Conservation (phyloP, 768 basidiomycete species). For the Guyanaporus albipodus region DNA sequence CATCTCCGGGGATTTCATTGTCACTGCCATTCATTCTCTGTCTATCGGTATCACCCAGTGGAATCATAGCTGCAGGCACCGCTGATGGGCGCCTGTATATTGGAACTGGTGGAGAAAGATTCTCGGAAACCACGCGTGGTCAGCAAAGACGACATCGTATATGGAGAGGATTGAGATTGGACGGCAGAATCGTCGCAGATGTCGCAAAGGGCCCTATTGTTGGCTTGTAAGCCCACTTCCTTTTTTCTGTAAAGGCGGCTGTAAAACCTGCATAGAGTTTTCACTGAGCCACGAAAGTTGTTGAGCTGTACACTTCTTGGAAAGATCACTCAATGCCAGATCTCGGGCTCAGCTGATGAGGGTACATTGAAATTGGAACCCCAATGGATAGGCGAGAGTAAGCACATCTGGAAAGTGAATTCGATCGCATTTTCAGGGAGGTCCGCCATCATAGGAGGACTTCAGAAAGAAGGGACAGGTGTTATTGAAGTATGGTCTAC, state of each 20-base stretch:
- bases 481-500: slow-evolving; percentile 57
- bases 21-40: slow-evolving; percentile 76
- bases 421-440: slow-evolving; percentile 47
- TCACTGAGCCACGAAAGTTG: slow-evolving; percentile 43
- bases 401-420: slow-evolving; percentile 59
- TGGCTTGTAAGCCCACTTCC: slow-evolving; percentile 46
- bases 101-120: slow-evolving; percentile 64
- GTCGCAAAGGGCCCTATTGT: slow-evolving; percentile 74
- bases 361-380: slow-evolving; percentile 40
- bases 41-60: slow-evolving; percentile 53
- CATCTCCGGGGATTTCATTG: slow-evolving; percentile 49
- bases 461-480: slow-evolving; percentile 55
- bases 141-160: slow-evolving; percentile 57
- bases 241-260: neutral
- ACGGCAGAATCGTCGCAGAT: slow-evolving; percentile 43
- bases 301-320: slow-evolving; percentile 63
- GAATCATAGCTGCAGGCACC: slow-evolving; percentile 64
- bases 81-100: slow-evolving; percentile 74
- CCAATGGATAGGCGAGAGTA: slow-evolving; percentile 44
- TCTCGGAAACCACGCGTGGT: slow-evolving; percentile 11
- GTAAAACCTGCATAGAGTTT: slow-evolving; percentile 38
- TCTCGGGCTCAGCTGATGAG: slow-evolving; percentile 38
- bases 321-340: slow-evolving; percentile 44
- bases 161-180: slow-evolving; percentile 65
- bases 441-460: slow-evolving; percentile 58